Conservation (phyloP, 2,329 filamentous ascomycete species). For the Coniochaeta hoffmannii region DNA sequence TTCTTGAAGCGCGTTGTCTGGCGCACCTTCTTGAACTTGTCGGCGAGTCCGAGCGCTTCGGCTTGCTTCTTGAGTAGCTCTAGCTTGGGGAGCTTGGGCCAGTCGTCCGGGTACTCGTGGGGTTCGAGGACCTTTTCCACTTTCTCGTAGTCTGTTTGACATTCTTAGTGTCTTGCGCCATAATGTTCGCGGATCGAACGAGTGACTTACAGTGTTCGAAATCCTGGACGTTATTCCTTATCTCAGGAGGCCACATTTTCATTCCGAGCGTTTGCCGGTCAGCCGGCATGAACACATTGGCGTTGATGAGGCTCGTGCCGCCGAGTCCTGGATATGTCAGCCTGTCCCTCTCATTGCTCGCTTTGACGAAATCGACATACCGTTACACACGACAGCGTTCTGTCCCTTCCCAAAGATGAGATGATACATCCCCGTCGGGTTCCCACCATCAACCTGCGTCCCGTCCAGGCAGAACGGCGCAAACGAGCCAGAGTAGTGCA, state of each 20-base stretch:
- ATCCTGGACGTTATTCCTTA: slow-evolving; percentile 32
- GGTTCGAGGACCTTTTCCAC: slow-evolving; percentile 52
- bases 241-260: slow-evolving; percentile 51
- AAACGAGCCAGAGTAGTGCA: slow-evolving; percentile 50
- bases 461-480: slow-evolving; percentile 32
- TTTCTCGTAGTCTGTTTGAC: slow-evolving; percentile 45
- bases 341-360: not conserved
- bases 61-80: slow-evolving; percentile 51
- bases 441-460: slow-evolving; percentile 37
- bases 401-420: slow-evolving; percentile 56
- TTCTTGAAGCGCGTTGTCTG: slow-evolving; percentile 58
- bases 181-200: not conserved
- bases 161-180: not conserved
- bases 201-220: slow-evolving; percentile 38
- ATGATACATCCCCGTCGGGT: slow-evolving; percentile 56
- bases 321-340: slow-evolving; percentile 42
- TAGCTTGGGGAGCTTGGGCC: slow-evolving; percentile 50
- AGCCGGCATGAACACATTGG: slow-evolving; percentile 58
- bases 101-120: slow-evolving; percentile 47
- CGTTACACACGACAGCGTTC: slow-evolving; percentile 54
- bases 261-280: slow-evolving; percentile 46
- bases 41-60: slow-evolving; percentile 35
- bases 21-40: slow-evolving; percentile 47
- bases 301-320: slow-evolving; percentile 59
- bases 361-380: slow-evolving; percentile 16